Percentiles rank a stretch among this genome's conserved stretches.
These are phyloP conservation scores for Sporisorium exsertum DNA, from an alignment of 1,284 basidiomycete species.

Conservation along the genomic window DNA sequence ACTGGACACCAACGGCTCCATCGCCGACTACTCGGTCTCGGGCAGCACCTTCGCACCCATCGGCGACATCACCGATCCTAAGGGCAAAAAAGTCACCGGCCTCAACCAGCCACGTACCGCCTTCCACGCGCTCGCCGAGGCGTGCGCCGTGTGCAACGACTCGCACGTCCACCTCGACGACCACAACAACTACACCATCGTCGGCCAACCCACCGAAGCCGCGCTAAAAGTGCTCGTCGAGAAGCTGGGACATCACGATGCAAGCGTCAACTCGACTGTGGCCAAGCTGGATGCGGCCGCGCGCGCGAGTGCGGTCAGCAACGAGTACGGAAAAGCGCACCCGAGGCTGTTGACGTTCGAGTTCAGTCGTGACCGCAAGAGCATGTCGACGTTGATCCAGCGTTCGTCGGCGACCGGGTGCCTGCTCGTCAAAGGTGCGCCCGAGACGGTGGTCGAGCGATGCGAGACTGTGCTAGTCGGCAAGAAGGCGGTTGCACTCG, in stretches of 20 bases:
- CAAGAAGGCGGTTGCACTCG: constrained; percentile 29
- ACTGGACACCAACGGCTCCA: constrained; percentile 12
- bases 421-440: constrained; percentile 90
- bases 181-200: constrained; percentile 81
- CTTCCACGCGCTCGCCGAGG: constrained; percentile 63
- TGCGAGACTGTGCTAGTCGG: constrained; percentile 79
- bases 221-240: constrained; percentile 77
- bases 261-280: constrained; percentile 73
- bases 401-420: constrained; percentile 74
- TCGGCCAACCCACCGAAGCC: constrained; percentile 90
- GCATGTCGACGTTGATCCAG: constrained; percentile 91
- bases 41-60: constrained; percentile 63
- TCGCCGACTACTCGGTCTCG: constrained; percentile 59
- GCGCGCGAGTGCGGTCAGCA: constrained; percentile 82
- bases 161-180: constrained; percentile 71
- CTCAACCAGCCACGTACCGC: constrained; percentile 61
- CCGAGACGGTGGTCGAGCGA: constrained; percentile 90
- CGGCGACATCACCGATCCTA: constrained; percentile 50
- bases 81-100: constrained; percentile 34
- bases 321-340: constrained; percentile 82
- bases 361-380: constrained; percentile 97
- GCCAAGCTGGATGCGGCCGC: constrained; percentile 74
- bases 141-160: constrained; percentile 68
- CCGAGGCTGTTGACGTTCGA: constrained; percentile 91
- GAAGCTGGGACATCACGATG: constrained; percentile 76